Evolutionary conservation across 108 stramenopile genomes (phyloP).

Genomic region (Pseudonitzschia delicatissima): DNA sequence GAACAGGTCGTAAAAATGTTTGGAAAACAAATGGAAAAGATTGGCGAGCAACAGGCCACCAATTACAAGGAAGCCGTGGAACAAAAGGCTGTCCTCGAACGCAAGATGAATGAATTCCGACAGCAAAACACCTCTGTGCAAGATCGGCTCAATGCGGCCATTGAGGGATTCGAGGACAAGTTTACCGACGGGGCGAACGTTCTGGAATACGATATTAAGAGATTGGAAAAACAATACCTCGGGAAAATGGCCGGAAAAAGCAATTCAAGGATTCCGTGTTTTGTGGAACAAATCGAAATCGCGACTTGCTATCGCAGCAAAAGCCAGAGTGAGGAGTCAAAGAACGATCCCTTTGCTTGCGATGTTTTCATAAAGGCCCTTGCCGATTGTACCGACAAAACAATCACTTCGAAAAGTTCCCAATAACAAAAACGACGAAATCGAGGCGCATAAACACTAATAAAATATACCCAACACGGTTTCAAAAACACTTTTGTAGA

Average conservation of each 20-base stretch:
- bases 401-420: conserved; percentile 12
- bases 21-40: conserved; percentile 38
- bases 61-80: conserved; percentile 18
- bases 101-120: conserved; percentile 21
- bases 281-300: conserved; percentile 25
- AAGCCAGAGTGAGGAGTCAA: not conserved
- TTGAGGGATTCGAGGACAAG: conserved; percentile 27
- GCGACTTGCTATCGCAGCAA: conserved; percentile 17
- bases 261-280: conserved; percentile 22
- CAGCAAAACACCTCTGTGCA: conserved; percentile 25
- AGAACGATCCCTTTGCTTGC: conserved; percentile 20
- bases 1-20: conserved; percentile 39
- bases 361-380: conserved; percentile 28
- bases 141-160: conserved; percentile 15
- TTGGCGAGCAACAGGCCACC: conserved; percentile 27
- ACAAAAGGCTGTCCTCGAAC: conserved; percentile 16
- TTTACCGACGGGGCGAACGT: conserved; percentile 28
- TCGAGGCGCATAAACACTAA: too few relatives aligned
- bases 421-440: not conserved
- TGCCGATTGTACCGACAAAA: conserved; percentile 18
- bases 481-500: too few relatives aligned
- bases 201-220: conserved; percentile 27
- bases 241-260: not conserved
- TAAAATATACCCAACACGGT: too few relatives aligned
- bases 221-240: conserved; percentile 28